These are phyloP conservation scores for Chaetomium olivaceum DNA, from an alignment of 2,329 filamentous ascomycete genomes.

Conservation along the genomic window DNA sequence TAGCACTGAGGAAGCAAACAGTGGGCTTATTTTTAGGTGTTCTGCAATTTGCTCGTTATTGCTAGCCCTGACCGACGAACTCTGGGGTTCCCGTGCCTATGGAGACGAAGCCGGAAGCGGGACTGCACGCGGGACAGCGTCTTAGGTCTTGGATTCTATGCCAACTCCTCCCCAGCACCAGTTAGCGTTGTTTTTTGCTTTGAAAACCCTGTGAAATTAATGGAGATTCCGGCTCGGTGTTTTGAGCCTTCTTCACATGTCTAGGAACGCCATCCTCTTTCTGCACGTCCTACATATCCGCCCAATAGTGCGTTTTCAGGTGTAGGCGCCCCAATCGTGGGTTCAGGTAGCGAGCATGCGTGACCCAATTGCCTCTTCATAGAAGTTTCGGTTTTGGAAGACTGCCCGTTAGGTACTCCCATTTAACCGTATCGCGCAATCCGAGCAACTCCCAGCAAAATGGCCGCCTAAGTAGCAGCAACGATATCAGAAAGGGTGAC, in stretches of 20 bases:
- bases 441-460: background rate
- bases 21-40: conserved; percentile 27
- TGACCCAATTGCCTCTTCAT: background rate
- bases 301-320: background rate
- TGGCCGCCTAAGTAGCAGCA: background rate
- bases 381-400: background rate
- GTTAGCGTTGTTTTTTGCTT: background rate
- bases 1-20: conserved; percentile 9
- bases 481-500: conserved; percentile 2
- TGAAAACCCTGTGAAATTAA: background rate
- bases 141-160: background rate
- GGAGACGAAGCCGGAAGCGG: conserved; percentile 22
- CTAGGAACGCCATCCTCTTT: background rate
- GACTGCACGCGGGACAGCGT: background rate
- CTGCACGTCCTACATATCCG: background rate
- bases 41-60: conserved; percentile 26
- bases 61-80: conserved; percentile 7
- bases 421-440: conserved; percentile 17
- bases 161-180: background rate
- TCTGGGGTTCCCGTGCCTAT: conserved; percentile 21
- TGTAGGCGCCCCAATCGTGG: background rate
- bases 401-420: background rate
- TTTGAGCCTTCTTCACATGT: background rate
- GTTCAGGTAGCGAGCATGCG: background rate
- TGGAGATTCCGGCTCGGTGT: background rate